phyloP scores from a whole-genome alignment of 2,329 filamentous ascomycete genomes.

The Xylaria sp. region DNA sequence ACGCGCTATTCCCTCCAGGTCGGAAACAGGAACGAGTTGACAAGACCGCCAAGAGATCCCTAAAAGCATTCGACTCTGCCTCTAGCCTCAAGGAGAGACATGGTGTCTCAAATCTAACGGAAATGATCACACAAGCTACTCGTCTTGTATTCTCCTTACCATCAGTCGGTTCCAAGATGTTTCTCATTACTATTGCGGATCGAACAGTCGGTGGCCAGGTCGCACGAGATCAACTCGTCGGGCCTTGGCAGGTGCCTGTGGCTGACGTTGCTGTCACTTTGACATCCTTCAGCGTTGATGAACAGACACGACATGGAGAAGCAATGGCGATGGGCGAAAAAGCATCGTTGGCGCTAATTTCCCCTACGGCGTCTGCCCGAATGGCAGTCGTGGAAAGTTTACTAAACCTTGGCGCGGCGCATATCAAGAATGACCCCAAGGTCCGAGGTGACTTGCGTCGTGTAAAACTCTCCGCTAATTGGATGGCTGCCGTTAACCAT shows the following conservation, averaged over 20 bases:
- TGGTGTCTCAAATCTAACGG: constrained; percentile 63
- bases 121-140: constrained; percentile 69
- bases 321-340: constrained; percentile 76
- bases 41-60: constrained; percentile 31
- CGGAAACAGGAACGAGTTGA: constrained; percentile 38
- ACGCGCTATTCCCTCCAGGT: constrained; percentile 40
- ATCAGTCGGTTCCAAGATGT: constrained; percentile 93
- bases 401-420: constrained; percentile 83
- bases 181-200: constrained; percentile 96
- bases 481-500: constrained; percentile 97
- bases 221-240: constrained; percentile 91
- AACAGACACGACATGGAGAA: constrained; percentile 79
- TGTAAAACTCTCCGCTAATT: constrained; percentile 92
- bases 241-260: constrained; percentile 93
- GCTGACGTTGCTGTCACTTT: constrained; percentile 93
- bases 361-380: constrained; percentile 84
- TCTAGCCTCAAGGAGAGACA: constrained; percentile 66
- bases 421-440: constrained; percentile 49
- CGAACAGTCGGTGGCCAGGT: constrained; percentile 89
- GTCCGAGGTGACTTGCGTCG: constrained; percentile 71
- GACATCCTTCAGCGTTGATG: constrained; percentile 71
- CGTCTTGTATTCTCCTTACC: constrained; percentile 84
- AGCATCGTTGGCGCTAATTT: constrained; percentile 78
- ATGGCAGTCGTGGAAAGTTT: constrained; percentile 97
- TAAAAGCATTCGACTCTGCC: constrained; percentile 68